Evolutionary conservation across 306 rosid species (phyloP), one percentile per base, ranked within the genome.

Genomic region (Vigna hirtella): DNA sequence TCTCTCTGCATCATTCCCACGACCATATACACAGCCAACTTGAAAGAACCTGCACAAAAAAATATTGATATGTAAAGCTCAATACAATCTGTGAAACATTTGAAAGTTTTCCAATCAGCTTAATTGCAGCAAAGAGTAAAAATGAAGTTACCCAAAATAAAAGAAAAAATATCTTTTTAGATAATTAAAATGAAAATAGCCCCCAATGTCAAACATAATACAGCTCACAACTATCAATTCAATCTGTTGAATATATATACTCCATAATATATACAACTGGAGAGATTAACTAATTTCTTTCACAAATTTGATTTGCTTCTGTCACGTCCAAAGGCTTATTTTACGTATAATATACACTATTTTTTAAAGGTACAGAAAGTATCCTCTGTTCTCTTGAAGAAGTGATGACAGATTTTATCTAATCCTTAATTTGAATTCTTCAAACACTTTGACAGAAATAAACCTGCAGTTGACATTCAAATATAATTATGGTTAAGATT

Each of bases 1-100:
- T 84, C 98, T 90, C 84, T 88, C 91, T 18, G 83, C 91, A 80
- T 96, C 98, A 82, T 96, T 90, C 56, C 55, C 89, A 80, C 98
- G 87, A 66, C 99, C 99, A 86, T 96, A 96, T 80, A 96, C 81
- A 70, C 94, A 87, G 15, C 98, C 97, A 28, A 61, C 83, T 68
- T 30, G 7, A 84, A 96, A 91, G 76, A 90, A 83, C 71, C 98
- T 96, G 96, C 85, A 83, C 26, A 50, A 51, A 83, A 58, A 65
- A 51, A 70, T 70, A 74, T 48, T 73, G 36, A 72, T 69, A 68
- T 56, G 43, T 38, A 53, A 77, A 77, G 50, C 73, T 77, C 18
- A 56, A 51, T 73, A 57, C 66, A 57, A 57, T n/a, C 66, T 48
- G 58, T 66, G 73, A 72, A 52, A 79, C 73, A 72, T 24, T 40